Evolutionary conservation across 1,139 yeast genomes (phyloP).

Genomic region (Pichiaceae sp.): DNA sequence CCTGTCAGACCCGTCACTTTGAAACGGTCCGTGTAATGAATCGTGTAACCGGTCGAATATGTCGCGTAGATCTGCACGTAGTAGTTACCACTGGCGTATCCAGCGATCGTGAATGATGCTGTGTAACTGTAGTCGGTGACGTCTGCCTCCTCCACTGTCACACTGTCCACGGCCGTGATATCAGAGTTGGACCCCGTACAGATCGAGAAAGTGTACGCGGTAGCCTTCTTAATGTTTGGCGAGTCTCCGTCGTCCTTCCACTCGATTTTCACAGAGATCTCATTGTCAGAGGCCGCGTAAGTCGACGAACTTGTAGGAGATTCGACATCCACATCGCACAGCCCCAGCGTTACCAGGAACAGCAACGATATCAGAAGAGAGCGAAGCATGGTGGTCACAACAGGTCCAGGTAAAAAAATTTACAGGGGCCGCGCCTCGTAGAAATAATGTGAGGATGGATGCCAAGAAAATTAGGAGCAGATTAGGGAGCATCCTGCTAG

Average conservation of each 20-base stretch:
- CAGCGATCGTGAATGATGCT: constrained; percentile 33
- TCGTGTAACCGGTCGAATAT: constrained; percentile 42
- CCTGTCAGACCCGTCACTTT: constrained; percentile 66
- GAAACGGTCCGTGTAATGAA: constrained; percentile 67
- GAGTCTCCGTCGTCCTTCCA: constrained; percentile 57
- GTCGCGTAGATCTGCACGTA: constrained; percentile 57
- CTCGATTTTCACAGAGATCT: constrained; percentile 37
- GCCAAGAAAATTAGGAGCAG: background rate
- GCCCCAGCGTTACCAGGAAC: constrained; percentile 6
- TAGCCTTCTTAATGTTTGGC: constrained; percentile 39
- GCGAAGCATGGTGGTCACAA: too few relatives aligned
- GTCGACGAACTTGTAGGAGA: constrained; percentile 43
- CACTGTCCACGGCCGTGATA: constrained; percentile 17
- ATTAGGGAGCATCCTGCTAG: too few relatives aligned
- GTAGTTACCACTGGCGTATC: constrained; percentile 56
- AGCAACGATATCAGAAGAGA: constrained; percentile 8
- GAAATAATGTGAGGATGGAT: background rate
- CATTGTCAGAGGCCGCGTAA: constrained; percentile 41
- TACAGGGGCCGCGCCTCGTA: background rate
- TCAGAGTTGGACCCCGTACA: constrained; percentile 57
- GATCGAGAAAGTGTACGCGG: constrained; percentile 43
- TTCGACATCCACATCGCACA: constrained; percentile 52
- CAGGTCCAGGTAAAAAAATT: background rate
- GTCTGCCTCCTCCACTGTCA: constrained; percentile 11
- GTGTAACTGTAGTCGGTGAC: constrained; percentile 28